Conservation (phyloP, 176 grass and related monocot genomes). For the Alloteropsis semialata region DNA sequence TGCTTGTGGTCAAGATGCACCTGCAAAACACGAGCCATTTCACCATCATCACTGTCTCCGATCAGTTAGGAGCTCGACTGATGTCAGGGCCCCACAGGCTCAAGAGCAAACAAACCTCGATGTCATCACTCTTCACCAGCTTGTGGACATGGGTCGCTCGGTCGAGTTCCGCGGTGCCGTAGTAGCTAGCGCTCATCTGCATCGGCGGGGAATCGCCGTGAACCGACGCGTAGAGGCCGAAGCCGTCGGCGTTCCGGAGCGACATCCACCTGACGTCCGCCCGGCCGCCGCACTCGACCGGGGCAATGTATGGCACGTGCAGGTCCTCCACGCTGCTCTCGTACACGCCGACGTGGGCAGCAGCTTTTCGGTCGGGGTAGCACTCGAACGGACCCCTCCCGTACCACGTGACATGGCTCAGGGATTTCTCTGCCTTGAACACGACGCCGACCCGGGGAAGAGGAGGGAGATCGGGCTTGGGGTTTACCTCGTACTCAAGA, state of each 20-base stretch:
- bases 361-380: slow-evolving; percentile 82
- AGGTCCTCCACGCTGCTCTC: slow-evolving; percentile 65
- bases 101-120: slow-evolving; percentile 67
- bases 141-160: slow-evolving; percentile 58
- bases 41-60: not conserved
- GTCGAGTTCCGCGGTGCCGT: slow-evolving; percentile 65
- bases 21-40: slow-evolving; percentile 27
- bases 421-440: slow-evolving; percentile 54
- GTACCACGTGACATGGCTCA: slow-evolving; percentile 62
- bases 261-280: slow-evolving; percentile 77
- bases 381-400: slow-evolving; percentile 87
- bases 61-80: not conserved
- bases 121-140: slow-evolving; percentile 55
- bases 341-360: slow-evolving; percentile 66
- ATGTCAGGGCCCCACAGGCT: not conserved
- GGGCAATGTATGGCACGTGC: slow-evolving; percentile 83
- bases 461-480: slow-evolving; percentile 69
- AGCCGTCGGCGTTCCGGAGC: slow-evolving; percentile 44
- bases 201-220: slow-evolving; percentile 60
- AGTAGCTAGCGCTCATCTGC: slow-evolving; percentile 93
- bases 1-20: slow-evolving; percentile 92
- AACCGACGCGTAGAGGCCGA: slow-evolving; percentile 60
- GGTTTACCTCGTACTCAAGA: slow-evolving; percentile 66
- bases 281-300: slow-evolving; percentile 55
- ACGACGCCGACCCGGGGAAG: slow-evolving; percentile 75